phyloP scores from a whole-genome alignment of 2,329 filamentous ascomycete species.

The Pyrenophora seminiperda region DNA sequence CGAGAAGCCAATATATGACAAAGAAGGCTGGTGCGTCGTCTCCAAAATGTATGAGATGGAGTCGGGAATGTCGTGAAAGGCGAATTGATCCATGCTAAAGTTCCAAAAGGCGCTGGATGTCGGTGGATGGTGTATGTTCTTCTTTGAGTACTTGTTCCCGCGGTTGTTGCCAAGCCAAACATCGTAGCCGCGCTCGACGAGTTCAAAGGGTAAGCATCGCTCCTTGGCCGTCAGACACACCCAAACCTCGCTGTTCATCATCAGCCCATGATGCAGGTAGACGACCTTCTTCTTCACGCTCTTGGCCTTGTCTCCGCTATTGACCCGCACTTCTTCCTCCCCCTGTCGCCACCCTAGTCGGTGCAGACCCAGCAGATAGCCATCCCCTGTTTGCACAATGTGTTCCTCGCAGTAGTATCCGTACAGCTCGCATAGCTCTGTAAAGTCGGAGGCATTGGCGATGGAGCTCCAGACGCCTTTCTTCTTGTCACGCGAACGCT shows the following conservation, averaged over 20 bases:
- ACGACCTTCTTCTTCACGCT: constrained; percentile 77
- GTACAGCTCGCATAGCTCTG: constrained; percentile 88
- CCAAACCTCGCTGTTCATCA: constrained; percentile 99
- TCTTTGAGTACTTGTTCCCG: constrained; percentile 99
- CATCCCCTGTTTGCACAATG: constrained; percentile 91
- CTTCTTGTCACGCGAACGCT: constrained; percentile 69
- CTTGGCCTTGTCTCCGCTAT: constrained; percentile 64
- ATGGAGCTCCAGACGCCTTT: constrained; percentile 78
- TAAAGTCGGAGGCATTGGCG: constrained; percentile 86
- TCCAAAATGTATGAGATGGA: constrained; percentile 89
- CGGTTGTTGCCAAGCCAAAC: constrained; percentile 98
- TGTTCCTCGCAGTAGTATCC: constrained; percentile 97
- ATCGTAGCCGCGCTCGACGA: constrained; percentile 91
- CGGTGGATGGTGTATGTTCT: constrained; percentile 77
- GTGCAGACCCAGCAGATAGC: constrained; percentile 89
- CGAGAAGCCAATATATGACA: constrained; percentile 97
- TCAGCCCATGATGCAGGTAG: constrained; percentile 91
- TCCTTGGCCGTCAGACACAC: constrained; percentile 87
- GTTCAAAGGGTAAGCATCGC: constrained; percentile 82
- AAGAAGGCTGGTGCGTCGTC: constrained; percentile 77
- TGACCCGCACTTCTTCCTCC: constrained; percentile 79
- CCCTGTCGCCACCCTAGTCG: constrained; percentile 81
- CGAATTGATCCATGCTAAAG: constrained; percentile 98
- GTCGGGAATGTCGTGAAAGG: constrained; percentile 95
- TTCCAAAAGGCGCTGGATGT: constrained; percentile 85